Evolutionary conservation across 2,329 filamentous ascomycete genomes (phyloP).

Genomic region (Colletotrichum acutatum): DNA sequence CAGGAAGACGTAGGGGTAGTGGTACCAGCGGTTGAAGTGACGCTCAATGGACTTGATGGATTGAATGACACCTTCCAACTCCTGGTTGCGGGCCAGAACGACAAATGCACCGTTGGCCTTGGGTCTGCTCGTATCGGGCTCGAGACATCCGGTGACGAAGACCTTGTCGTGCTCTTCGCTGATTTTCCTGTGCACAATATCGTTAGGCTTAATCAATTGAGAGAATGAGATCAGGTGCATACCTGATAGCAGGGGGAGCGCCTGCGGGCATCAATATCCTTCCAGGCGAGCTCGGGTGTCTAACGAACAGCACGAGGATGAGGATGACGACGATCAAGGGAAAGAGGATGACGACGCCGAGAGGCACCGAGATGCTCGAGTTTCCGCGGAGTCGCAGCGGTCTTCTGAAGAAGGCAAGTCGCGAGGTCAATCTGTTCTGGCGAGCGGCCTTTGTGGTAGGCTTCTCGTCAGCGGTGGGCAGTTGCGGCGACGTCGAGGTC

Average conservation of each 20-base stretch:
- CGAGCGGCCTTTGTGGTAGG: conserved; percentile 46
- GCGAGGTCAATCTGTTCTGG: conserved; percentile 55
- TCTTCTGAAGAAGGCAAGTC: conserved; percentile 84
- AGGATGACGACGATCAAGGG: conserved; percentile 91
- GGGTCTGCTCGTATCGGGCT: conserved; percentile 80
- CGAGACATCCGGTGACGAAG: conserved; percentile 89
- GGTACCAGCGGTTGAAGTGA: conserved; percentile 98
- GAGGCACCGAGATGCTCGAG: conserved; percentile 89
- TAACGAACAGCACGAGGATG: conserved; percentile 89
- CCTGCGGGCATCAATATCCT: conserved; percentile 89
- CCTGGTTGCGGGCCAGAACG: conserved; percentile 94
- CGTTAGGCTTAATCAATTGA: conserved; percentile 5
- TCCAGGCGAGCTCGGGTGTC: conserved; percentile 85
- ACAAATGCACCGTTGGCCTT: conserved; percentile 96
- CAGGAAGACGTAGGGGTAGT: conserved; percentile 98
- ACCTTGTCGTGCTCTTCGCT: conserved; percentile 98
- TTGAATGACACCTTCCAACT: conserved; percentile 94
- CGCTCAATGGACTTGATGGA: conserved; percentile 98
- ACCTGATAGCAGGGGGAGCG: conserved; percentile 90
- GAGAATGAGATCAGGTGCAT: conserved; percentile 46
- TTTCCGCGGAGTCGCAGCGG: conserved; percentile 91
- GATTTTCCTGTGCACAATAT: conserved; percentile 76
- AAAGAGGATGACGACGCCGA: conserved; percentile 93
- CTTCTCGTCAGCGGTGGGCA: conserved; percentile 65
- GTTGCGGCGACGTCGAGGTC: conserved; percentile 52